Base-by-base conservation (phyloP, 331 rosid genomes). In the Acacia pycnantha region DNA sequence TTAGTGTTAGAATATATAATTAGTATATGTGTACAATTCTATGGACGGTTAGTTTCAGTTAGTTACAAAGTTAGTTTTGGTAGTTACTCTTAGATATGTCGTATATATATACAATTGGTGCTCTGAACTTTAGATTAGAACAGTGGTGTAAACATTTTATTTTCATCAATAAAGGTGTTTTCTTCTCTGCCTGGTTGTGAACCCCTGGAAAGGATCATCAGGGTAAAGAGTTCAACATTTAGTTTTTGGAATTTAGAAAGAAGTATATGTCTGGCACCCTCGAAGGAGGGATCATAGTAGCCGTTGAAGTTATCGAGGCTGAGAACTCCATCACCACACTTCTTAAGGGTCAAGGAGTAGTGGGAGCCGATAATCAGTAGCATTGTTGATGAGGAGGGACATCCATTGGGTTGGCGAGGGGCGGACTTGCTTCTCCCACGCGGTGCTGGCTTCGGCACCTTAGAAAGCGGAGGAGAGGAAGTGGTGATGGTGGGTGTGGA, bases 361-460 rank as follows among this genome's bases (percentile, higher is more conserved):
- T 95, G 98, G 5, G 83, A n/a, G 0, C 98, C 97, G 22, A 95
- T 88, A 80, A 0, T 97, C 98, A 1, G 89, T 96, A 0, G 98
- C 98, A 7, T 98, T 97, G 16, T 98, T 95, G n/a, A n/a, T n/a
- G n/a, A n/a, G n/a, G n/a, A n/a, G n/a, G n/a, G 3, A 95, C 82
- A 93, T 68, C 98, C 98, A 41, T 90, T 88, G 13, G 91, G 91
- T 0, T 97, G 89, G 7, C 89, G 89, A 0, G 98, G 97, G 0
- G 94, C 97, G 90, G 54, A 96, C 90, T 29, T 88, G 92, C n/a
- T 91, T 90, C 82, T 96, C 98, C 98, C 98, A 96, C 2, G 92
- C 76, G 0, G 95, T 88, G 26, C 94, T 94, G 1, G 94, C 88
- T 4, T 31, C 3, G n/a, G n/a, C n/a, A n/a, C n/a, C n/a, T 68